A percentile compares a stretch with the other conserved stretches of the same genome.
Evolutionary conservation across 2,329 filamentous ascomycete species (phyloP).

Genomic region (Fusarium decemcellulare): DNA sequence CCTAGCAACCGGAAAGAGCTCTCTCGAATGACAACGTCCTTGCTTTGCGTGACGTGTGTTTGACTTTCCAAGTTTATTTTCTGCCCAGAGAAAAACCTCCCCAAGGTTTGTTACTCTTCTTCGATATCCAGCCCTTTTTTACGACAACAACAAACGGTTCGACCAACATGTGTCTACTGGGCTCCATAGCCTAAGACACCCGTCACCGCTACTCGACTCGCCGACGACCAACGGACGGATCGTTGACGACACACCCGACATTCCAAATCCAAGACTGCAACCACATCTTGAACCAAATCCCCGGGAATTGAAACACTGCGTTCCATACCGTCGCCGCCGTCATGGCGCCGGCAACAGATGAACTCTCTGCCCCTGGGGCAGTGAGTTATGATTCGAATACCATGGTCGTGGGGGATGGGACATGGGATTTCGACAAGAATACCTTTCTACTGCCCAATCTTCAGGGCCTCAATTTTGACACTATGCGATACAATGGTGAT

Average conservation of each 20-base stretch:
- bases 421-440: conserved; percentile 85
- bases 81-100: conserved; percentile 11
- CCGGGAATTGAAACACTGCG: conserved; percentile 40
- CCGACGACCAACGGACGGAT: conserved; percentile 2
- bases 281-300: conserved; percentile 4
- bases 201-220: conserved; percentile 22
- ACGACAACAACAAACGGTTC: neutral
- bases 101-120: neutral
- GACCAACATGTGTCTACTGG: conserved; percentile 27
- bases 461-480: conserved; percentile 82
- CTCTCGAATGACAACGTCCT: conserved; percentile 21
- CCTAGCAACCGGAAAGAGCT: conserved; percentile 28
- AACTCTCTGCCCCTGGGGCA: conserved; percentile 78
- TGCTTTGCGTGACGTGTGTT: conserved; percentile 22
- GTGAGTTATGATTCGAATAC: conserved; percentile 81
- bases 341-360: conserved; percentile 73
- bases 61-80: conserved; percentile 22
- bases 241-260: conserved; percentile 25
- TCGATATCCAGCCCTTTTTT: conserved; percentile 8
- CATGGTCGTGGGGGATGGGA: conserved; percentile 85
- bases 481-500: conserved; percentile 87
- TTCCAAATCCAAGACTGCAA: conserved; percentile 31
- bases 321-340: conserved; percentile 58
- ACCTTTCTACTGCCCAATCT: conserved; percentile 85
- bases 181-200: conserved; percentile 35